Evolutionary conservation across 495 filamentous ascomycete genomes (phyloP).

Genomic region (Aspergillus bridgeri): DNA sequence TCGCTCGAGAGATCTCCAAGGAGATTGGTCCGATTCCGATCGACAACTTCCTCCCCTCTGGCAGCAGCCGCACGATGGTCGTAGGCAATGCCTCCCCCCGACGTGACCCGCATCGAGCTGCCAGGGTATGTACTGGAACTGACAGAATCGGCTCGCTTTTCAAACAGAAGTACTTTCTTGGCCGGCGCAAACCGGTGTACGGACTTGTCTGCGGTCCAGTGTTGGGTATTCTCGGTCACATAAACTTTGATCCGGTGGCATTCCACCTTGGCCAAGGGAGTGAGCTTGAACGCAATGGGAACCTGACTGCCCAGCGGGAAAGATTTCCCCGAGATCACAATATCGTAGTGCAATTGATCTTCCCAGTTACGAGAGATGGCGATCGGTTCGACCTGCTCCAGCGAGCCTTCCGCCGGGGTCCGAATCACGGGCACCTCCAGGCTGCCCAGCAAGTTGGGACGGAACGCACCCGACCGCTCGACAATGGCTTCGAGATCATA

Average conservation of each 20-base stretch:
- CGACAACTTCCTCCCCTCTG: slow-evolving; percentile 54
- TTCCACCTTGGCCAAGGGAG: slow-evolving; percentile 92
- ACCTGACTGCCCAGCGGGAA: slow-evolving; percentile 91
- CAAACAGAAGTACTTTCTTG: slow-evolving; percentile 82
- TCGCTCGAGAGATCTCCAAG: slow-evolving; percentile 74
- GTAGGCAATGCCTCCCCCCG: slow-evolving; percentile 76
- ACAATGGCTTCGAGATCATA: slow-evolving; percentile 88
- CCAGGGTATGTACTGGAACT: slow-evolving; percentile 73
- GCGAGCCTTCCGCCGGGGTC: slow-evolving; percentile 82
- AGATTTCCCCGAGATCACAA: slow-evolving; percentile 97
- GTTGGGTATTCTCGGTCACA: slow-evolving; percentile 91
- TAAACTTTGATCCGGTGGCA: slow-evolving; percentile 95
- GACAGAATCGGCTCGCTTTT: slow-evolving; percentile 82
- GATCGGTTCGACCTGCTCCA: slow-evolving; percentile 94
- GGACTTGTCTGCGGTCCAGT: slow-evolving; percentile 82
- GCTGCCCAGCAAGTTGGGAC: slow-evolving; percentile 78
- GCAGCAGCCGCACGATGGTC: slow-evolving; percentile 58
- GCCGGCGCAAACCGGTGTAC: slow-evolving; percentile 83
- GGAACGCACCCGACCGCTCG: slow-evolving; percentile 88
- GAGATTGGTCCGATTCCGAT: slow-evolving; percentile 60
- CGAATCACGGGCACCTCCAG: slow-evolving; percentile 86
- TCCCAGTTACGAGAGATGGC: slow-evolving; percentile 97
- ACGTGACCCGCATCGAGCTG: slow-evolving; percentile 73
- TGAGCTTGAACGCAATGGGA: slow-evolving; percentile 96
- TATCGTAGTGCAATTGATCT: slow-evolving; percentile 97